These are phyloP conservation scores for California macrophylla DNA, from an alignment of 441 rosid genomes.

Conservation along the genomic window DNA sequence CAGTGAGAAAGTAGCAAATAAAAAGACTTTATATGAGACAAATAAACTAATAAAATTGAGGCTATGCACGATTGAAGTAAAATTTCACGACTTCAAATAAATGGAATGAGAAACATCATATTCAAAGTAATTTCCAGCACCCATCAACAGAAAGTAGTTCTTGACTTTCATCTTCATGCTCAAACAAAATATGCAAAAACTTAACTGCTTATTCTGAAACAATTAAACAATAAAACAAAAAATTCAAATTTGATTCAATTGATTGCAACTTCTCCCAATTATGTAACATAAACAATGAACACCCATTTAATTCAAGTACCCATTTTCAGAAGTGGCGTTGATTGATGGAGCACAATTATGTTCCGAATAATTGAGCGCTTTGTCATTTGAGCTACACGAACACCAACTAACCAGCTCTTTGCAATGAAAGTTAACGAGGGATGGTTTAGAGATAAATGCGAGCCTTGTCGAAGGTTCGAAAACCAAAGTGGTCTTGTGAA, in stretches of 20 bases:
- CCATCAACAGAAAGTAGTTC: neutral
- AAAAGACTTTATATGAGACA: too few species aligned
- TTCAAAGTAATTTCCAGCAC: neutral
- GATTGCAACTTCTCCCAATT: neutral
- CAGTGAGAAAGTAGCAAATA: too few species aligned
- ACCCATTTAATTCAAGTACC: slow-evolving; percentile 29
- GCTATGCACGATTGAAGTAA: neutral
- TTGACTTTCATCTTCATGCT: neutral
- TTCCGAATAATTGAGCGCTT: neutral
- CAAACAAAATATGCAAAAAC: neutral
- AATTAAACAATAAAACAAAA: neutral
- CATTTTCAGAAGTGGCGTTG: slow-evolving; percentile 3
- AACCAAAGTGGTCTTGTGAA: neutral
- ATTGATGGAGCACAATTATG: neutral
- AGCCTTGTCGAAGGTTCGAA: neutral
- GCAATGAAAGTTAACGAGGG: neutral
- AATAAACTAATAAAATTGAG: neutral
- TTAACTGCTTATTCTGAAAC: neutral
- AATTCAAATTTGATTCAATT: neutral
- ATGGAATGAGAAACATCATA: neutral
- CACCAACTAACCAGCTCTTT: neutral
- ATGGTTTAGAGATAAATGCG: neutral
- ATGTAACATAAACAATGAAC: neutral
- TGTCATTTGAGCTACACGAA: neutral
- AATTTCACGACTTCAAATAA: neutral